Conservation (phyloP, 345 rosid species). For the Salix brachista region DNA sequence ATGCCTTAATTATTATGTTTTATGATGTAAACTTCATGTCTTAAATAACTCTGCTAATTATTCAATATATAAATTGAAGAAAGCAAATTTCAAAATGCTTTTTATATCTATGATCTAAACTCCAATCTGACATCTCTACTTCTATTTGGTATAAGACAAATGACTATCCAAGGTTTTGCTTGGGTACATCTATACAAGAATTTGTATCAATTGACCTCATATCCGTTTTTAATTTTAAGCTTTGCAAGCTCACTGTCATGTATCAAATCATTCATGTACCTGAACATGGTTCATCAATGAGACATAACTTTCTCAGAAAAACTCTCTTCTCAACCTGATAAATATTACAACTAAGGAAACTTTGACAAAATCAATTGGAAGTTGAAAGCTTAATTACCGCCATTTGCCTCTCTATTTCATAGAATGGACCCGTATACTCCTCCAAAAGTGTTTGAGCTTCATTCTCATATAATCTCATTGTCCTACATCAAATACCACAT, state of each 20-base stretch:
- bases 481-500: conserved; percentile 38
- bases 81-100: not conserved
- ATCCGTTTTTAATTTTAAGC: too few species aligned
- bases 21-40: too few species aligned
- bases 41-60: not conserved
- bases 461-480: conserved; percentile 56
- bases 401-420: conserved; percentile 69
- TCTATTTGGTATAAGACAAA: not conserved
- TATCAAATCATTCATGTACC: not conserved
- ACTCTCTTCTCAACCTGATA: not conserved
- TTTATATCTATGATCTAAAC: not conserved
- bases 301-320: not conserved
- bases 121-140: not conserved
- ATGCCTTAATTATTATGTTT: not conserved
- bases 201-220: too few species aligned
- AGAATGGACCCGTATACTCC: conserved; percentile 62
- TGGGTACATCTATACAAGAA: too few species aligned
- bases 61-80: not conserved
- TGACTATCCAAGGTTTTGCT: too few species aligned
- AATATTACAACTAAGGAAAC: not conserved
- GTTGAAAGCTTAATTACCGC: conserved; percentile 48
- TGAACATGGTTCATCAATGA: not conserved
- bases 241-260: too few species aligned
- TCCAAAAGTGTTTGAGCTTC: conserved; percentile 59
- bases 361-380: conserved; percentile 5